Percentiles rank a stretch among this genome's conserved stretches.
Evolutionary conservation across 345 rosid species (phyloP).

Genomic region (Eucalyptus pauciflora): DNA sequence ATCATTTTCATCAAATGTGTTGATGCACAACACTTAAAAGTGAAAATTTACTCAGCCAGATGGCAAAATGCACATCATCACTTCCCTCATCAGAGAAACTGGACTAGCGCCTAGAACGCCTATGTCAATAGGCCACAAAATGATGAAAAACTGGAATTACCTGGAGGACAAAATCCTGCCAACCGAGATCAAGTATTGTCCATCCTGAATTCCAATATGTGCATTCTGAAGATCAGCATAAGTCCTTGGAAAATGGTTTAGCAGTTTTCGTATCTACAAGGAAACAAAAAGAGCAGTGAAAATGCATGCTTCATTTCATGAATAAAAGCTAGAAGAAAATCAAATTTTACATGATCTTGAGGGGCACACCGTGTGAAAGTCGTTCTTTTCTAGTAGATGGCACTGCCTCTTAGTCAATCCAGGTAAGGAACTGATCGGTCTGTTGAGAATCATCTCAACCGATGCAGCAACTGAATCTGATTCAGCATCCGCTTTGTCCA

Average conservation of each 20-base stretch:
- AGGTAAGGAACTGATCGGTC: conserved; percentile 38
- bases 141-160: conserved; percentile 17
- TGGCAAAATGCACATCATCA: not conserved
- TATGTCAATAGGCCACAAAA: not conserved
- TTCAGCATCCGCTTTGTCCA: not conserved
- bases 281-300: not conserved
- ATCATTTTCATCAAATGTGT: not conserved
- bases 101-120: not conserved
- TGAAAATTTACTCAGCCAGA: not conserved
- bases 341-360: not conserved
- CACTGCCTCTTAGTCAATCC: conserved; percentile 60
- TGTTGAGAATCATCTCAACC: conserved; percentile 35
- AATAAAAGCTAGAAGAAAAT: not conserved
- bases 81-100: not conserved
- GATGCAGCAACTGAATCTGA: not conserved
- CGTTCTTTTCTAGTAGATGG: conserved; percentile 53
- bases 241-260: conserved; percentile 91
- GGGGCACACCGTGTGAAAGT: conserved; percentile 72
- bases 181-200: conserved; percentile 80
- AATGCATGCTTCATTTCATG: not conserved
- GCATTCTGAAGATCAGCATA: conserved; percentile 89
- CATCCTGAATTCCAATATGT: conserved; percentile 62
- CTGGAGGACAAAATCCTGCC: conserved; percentile 74
- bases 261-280: conserved; percentile 61
- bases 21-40: not conserved